Conservation (phyloP, 169 alveolate genomes). For the Eimeria praecox region DNA sequence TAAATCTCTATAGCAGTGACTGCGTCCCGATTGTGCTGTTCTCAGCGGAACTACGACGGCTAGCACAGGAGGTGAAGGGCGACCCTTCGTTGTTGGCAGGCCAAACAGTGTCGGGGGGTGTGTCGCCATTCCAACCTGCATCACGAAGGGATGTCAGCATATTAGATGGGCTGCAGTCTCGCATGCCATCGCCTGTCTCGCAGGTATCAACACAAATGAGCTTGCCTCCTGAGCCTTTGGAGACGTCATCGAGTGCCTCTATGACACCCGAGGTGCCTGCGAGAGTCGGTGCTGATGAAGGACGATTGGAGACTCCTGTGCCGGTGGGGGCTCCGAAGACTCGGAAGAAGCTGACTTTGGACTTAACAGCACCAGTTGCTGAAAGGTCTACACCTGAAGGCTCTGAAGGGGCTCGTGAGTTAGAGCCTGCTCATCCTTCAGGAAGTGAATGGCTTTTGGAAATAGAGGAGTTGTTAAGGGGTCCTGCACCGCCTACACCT, state of each 20-base stretch:
- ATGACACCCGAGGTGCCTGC: neutral
- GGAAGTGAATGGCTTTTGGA: neutral
- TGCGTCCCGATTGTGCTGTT: neutral
- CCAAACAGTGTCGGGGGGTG: neutral
- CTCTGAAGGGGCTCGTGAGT: neutral
- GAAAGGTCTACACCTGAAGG: neutral
- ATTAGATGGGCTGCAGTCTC: neutral
- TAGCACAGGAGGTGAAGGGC: slow-evolving; percentile 8
- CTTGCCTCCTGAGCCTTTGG: neutral
- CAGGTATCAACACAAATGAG: neutral
- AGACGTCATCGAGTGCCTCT: neutral
- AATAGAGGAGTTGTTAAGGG: neutral
- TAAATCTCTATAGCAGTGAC: neutral
- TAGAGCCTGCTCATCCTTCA: neutral
- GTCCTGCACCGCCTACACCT: neutral
- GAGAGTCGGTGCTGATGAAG: neutral
- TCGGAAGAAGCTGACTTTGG: neutral
- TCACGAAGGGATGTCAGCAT: neutral
- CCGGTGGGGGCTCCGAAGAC: neutral
- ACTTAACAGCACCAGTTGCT: neutral
- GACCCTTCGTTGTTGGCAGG: neutral
- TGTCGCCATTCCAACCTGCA: neutral
- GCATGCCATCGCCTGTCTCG: neutral
- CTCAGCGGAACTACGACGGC: slow-evolving; percentile 41
- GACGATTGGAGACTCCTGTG: neutral